Evolutionary conservation across 139 green algal genomes (phyloP).

Genomic region (Desmodesmus armatus): DNA sequence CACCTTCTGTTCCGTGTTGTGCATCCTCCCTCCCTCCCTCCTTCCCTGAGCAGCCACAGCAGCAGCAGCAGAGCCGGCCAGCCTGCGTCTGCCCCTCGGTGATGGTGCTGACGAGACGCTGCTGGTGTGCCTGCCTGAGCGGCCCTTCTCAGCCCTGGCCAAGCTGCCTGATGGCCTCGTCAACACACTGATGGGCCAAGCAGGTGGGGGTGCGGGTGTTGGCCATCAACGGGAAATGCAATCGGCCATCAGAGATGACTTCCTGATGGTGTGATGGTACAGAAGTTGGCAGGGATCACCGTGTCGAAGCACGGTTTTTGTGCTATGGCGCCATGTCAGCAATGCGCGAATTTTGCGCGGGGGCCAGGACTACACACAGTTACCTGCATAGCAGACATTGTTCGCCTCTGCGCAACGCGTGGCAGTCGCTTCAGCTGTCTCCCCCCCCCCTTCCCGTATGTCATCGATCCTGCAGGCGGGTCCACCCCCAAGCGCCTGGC

Average conservation of each 20-base stretch:
- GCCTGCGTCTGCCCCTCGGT: neutral
- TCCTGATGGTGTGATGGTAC: too few species aligned
- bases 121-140: constrained; percentile 69
- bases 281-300: too few species aligned
- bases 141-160: constrained; percentile 70
- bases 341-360: too few species aligned
- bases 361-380: too few species aligned
- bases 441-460: neutral
- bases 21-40: neutral
- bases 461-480: neutral
- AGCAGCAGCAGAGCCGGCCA: too few species aligned
- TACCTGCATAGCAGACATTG: neutral
- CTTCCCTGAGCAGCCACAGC: neutral
- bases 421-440: neutral
- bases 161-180: constrained; percentile 56
- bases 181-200: constrained; percentile 26
- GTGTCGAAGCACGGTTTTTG: neutral
- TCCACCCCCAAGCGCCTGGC: constrained; percentile 53
- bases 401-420: neutral
- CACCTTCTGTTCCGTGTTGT: too few species aligned
- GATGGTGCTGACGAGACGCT: constrained; percentile 7
- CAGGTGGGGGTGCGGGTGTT: too few species aligned
- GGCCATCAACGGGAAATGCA: too few species aligned
- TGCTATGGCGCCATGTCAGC: too few species aligned
- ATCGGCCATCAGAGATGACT: too few species aligned